Base-by-base conservation (phyloP, 2,329 filamentous ascomycete species). In the Aspergillus intermedius region DNA sequence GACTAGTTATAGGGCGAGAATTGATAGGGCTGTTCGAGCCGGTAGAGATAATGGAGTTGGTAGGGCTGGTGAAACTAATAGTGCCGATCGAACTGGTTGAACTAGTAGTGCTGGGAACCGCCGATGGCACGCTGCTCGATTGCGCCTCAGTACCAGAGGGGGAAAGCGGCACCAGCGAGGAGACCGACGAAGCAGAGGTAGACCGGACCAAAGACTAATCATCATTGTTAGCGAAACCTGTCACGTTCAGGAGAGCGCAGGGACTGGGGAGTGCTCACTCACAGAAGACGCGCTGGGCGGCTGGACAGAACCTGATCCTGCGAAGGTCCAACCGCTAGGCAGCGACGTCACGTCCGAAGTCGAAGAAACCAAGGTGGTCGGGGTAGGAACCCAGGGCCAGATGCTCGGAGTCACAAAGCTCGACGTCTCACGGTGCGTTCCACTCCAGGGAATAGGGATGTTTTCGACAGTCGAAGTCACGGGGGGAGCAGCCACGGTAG, bases 281-380 rank as follows among this genome's bases (percentile, higher is more conserved):
- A 82, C 79, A 74, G 78, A 76, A 62, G 81, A 81, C 73, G 82
- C 81, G 70, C 78, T 81, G 57, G 82, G 79, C 63, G 87, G 87
- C 62, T 89, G 77, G 60, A 93, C 83, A 74, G 91, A 91, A 64
- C 88, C 88, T 58, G 82, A 80, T 53, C 83, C 76, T 45, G 84
- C 88, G 71, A 93, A 87, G 52, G 83, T 79, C 88, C 88, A 95
- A 51, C 87, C 88, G 60, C 77, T 81, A 37, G 91, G 89, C 50
- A 95, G 81, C 61, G 60, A 66, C 54, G 61, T 74, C 61, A 54
- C 55, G 23, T 74, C 63, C 4, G 77, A 73, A 25, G 73, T 72
- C 10, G 79, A 62, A 7, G 66, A 74, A 12, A 76, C 75, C 4
- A 30, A 10, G 5, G 76, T 77, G 48, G 79, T 71, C 48, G 65